Evolutionary conservation across 108 stramenopile species (phyloP), one percentile per base, ranked within the genome.

Genomic region (Fragilaria crotonensis): DNA sequence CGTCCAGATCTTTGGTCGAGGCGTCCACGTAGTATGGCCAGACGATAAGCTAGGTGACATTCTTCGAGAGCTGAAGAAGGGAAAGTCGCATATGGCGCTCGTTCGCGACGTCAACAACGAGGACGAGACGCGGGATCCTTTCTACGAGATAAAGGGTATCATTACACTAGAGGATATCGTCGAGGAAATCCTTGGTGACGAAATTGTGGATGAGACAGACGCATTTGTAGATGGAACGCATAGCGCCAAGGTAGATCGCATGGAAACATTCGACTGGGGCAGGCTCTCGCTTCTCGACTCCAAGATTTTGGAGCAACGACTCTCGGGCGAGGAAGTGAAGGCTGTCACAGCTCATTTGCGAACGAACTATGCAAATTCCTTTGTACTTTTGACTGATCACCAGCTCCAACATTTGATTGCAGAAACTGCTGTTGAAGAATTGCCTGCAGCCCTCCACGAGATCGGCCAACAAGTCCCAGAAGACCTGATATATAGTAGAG

Each of bases 201-300:
- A 95, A 54, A 97, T 99, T 60, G 92, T 97, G 11, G 99, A 99
- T 59, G 99, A 99, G 67, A 96, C 93, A 5, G 98, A 99, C 68
- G 87, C 70, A 30, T 79, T 79, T 58, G 82, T 80, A 4, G 89
- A 91, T 57, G 77, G 69, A 26, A 71, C 72, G 31, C 76, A 87
- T 41, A 57, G 73, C 23, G 75, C 73, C 21, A 70, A 70, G 60
- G 70, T 89, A 25, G 63, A 70, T 20, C 62, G 80, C 33, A 57
- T 41, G 48, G 77, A 78, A 54, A 62, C 54, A 22, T 79, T 75
- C 58, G 72, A 83, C 23, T 84, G 90, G 88, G 83, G 84, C 19
- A 74, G 84, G 23, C 66, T 95, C 7, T 73, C 86, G 23, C 67
- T 91, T n/a, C 68, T 95, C 48, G 90, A 90, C 64, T 71, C 83